Base-by-base conservation (phyloP, 2,329 filamentous ascomycete genomes). In the Xylariaceae sp. region DNA sequence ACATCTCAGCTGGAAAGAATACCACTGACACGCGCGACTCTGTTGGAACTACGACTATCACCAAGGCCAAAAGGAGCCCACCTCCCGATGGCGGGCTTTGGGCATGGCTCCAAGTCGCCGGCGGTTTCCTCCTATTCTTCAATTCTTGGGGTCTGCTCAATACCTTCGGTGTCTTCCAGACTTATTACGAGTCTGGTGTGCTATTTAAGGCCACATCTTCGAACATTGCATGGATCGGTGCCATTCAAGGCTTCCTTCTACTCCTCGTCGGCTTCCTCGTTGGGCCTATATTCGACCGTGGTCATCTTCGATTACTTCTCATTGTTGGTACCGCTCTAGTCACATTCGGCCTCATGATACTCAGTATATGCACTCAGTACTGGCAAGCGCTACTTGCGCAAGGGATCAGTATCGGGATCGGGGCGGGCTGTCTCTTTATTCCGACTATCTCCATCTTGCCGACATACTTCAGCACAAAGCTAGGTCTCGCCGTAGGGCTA, bases 81-180 rank as follows among this genome's bases (percentile, higher is more conserved):
- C 42, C 49, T 1, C 58, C 58, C 15, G 57, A 65, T 40, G 59
- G 61, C 5, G 73, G 73, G 3, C 22, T 69, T 12, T 52, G 53
- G 14, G 65, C 72, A 45, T 77, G 74, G 74, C 60, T 70, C 27
- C 73, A 76, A 56, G 73, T 75, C 6, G 35, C 71, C 10, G 71
- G 71, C 1, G 69, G 72, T 1, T 74, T 76, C 53, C 44, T 53
- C 27, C 19, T 56, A 12, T 42, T 41, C 22, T 45, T 51, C 30
- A 75, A 75, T 53, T 74, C 72, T 57, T 77, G 74, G 73, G 64
- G 69, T 2, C 59, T 52, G 35, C 54, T 53, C 11, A 56, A 77
- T 47, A 73, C 70, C 5, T 81, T 76, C 63, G 77, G 77, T 44
- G 71, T 73, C 40, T 80, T 75, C 55, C 75, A 81, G 57, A 72